phyloP scores from a whole-genome alignment of 2,329 filamentous ascomycete species.

The Fusarium verrucosum region DNA sequence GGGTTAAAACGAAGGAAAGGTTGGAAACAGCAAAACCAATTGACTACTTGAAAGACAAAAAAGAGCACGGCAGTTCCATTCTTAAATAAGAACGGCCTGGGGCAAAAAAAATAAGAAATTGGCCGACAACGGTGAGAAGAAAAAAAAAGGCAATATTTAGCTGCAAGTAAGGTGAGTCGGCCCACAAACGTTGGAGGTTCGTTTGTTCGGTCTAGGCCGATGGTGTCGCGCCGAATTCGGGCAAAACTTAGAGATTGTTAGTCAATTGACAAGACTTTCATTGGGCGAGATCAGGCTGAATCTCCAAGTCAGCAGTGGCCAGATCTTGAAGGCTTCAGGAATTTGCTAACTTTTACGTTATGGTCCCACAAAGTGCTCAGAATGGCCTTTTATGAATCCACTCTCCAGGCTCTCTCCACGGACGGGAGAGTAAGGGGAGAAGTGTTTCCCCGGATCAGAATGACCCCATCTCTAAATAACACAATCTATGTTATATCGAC shows the following conservation, averaged over 20 bases:
- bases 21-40: not conserved
- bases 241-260: not conserved
- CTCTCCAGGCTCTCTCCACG: slow-evolving; percentile 22
- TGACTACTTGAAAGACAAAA: not conserved
- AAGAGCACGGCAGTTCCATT: not conserved
- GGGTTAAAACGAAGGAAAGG: not conserved
- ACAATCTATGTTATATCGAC: not conserved
- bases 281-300: slow-evolving; percentile 4
- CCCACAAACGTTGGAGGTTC: slow-evolving; percentile 6
- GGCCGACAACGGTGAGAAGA: slow-evolving; percentile 15
- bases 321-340: slow-evolving; percentile 11
- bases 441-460: slow-evolving; percentile 10
- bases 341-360: slow-evolving; percentile 39
- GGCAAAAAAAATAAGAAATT: slow-evolving; percentile 10
- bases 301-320: slow-evolving; percentile 4
- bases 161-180: slow-evolving; percentile 24
- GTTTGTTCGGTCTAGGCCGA: slow-evolving; percentile 11
- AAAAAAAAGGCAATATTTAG: not conserved
- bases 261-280: not conserved
- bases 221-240: slow-evolving; percentile 24
- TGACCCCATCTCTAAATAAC: not conserved
- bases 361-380: slow-evolving; percentile 18
- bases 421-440: not conserved
- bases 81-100: slow-evolving; percentile 10
- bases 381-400: not conserved